Base-by-base conservation (phyloP, 2,329 filamentous ascomycete genomes). In the Nothophoma quercina region DNA sequence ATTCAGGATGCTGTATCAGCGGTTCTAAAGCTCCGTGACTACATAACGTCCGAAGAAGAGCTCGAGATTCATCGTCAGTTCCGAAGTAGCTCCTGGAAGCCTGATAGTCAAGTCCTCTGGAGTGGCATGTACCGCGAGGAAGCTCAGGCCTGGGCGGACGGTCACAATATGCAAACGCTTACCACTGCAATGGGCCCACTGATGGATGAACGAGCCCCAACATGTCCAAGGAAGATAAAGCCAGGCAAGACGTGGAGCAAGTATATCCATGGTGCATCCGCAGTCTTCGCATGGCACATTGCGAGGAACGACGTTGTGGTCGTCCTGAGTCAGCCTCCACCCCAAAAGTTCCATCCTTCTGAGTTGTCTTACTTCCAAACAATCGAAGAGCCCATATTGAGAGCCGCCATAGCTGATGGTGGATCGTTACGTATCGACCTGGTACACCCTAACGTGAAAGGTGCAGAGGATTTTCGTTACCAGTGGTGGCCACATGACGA, bases 231-330 rank as follows among this genome's bases (percentile, higher is more conserved):
- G 7, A 45, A 49, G 5, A 23, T 21, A 23, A 64, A 40, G 15
- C n/a, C 25, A 2, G 2, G 15, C 10, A n/a, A n/a, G 10, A 8
- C 22, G 13, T 51, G 63, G 62, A 62, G 38, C 34, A 60, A 41
- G 33, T 64, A 64, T 51, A 51, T 65, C 15, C 58, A 60, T 38
- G 63, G 63, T 9, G 63, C 60, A 34, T 68, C 63, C 19, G 63
- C 65, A 42, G 39, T 68, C 23, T 66, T 63, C 51, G 63, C 63
- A 30, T 66, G 56, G 41, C 51, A 64, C 52, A 66, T 68, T 46
- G 45, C 52, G 12, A 51, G 44, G 48, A 52, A 56, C 33, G 48
- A 53, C 50, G 48, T 43, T 25, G 63, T 65, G 23, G 64, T 53
- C 16, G 60, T 70, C 18, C 47, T 70, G 35, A 57, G 62, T 22